A percentile compares a stretch with the other conserved stretches of the same genome.
Conservation (phyloP, 176 grass and related monocot genomes). For the Alopecurus myosuroides region DNA sequence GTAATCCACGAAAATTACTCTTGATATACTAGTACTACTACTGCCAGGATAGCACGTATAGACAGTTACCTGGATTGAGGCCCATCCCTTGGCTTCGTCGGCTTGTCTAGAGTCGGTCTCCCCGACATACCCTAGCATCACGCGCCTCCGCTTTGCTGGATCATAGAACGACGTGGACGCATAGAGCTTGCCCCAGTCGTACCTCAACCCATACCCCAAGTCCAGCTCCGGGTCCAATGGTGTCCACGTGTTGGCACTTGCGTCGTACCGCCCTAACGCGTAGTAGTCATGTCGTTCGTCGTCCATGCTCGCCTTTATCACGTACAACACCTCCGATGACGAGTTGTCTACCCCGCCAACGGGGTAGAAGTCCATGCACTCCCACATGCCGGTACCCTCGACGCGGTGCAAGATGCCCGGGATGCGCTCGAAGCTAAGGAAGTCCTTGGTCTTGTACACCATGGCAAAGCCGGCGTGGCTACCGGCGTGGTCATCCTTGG, state of each 20-base stretch:
- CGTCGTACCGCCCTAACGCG: background rate
- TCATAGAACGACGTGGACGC: no score
- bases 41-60: no score
- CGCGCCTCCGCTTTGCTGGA: no score
- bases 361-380: slow-evolving; percentile 3
- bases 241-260: background rate
- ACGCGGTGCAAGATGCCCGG: background rate
- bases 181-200: no score
- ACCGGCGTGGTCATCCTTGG: background rate
- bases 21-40: no score
- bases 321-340: background rate
- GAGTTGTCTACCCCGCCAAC: background rate
- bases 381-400: background rate
- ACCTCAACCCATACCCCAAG: no score
- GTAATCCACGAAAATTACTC: no score
- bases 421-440: background rate
- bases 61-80: background rate
- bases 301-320: background rate
- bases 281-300: background rate
- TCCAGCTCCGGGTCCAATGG: background rate
- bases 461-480: background rate
- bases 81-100: background rate
- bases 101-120: background rate
- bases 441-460: slow-evolving; percentile 6
- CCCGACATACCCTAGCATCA: background rate